phyloP scores from a whole-genome alignment of 2,329 filamentous ascomycete genomes.

The Penicillium sp. region DNA sequence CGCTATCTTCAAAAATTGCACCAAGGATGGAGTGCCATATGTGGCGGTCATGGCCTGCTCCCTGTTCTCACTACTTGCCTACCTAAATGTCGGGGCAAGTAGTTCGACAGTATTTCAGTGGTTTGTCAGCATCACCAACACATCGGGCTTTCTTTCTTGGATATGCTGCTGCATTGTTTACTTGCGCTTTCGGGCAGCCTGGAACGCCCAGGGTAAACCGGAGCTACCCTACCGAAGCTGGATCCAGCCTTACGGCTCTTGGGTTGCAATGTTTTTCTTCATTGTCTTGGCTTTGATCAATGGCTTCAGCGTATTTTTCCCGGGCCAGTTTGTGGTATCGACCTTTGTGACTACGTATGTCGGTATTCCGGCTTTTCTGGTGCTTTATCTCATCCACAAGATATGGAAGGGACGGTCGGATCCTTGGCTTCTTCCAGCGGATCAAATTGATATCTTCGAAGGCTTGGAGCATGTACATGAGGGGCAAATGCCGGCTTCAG shows the following conservation, averaged over 20 bases:
- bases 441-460: too few relatives aligned
- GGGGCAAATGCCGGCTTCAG: too few relatives aligned
- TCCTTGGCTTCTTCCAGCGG: too few relatives aligned
- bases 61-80: conserved; percentile 64
- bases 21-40: not conserved
- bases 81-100: conserved; percentile 64
- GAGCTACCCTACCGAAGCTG: conserved; percentile 50
- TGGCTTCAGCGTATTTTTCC: not conserved
- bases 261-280: conserved; percentile 59
- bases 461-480: too few relatives aligned
- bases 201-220: conserved; percentile 42
- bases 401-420: too few relatives aligned
- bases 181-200: conserved; percentile 59
- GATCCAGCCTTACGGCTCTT: conserved; percentile 51
- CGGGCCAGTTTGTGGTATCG: not conserved
- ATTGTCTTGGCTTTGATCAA: not conserved
- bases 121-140: conserved; percentile 69
- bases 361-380: not conserved
- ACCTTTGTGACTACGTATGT: not conserved
- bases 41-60: conserved; percentile 45
- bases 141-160: conserved; percentile 71
- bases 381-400: not conserved
- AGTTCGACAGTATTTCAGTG: conserved; percentile 68
- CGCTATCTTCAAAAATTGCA: conserved; percentile 35
- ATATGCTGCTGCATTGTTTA: conserved; percentile 64